A percentile compares a stretch with the other conserved stretches of the same genome.
Evolutionary conservation across 2,329 filamentous ascomycete genomes (phyloP).

Genomic region (Fusarium mangiferae): DNA sequence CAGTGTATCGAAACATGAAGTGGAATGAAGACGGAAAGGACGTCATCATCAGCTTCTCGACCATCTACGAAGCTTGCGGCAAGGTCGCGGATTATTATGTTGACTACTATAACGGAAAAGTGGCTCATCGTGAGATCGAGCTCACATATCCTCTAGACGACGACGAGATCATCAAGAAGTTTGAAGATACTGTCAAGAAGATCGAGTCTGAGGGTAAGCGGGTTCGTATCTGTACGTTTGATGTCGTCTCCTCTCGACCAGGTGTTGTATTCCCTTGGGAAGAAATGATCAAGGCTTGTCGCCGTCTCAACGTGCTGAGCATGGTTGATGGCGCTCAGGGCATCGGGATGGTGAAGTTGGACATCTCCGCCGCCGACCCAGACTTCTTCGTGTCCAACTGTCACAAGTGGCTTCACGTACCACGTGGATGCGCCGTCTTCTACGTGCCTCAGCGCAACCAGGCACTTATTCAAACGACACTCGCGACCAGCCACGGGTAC

Average conservation of each 20-base stretch:
- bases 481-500: conserved; percentile 87
- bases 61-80: conserved; percentile 81
- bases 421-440: conserved; percentile 82
- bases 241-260: conserved; percentile 82
- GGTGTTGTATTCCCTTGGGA: conserved; percentile 85
- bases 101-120: conserved; percentile 67
- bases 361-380: conserved; percentile 73
- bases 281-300: conserved; percentile 70
- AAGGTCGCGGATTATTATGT: conserved; percentile 76
- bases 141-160: conserved; percentile 78
- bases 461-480: conserved; percentile 74
- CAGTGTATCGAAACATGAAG: conserved; percentile 77
- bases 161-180: conserved; percentile 69
- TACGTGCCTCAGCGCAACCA: conserved; percentile 84
- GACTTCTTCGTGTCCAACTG: conserved; percentile 91
- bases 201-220: conserved; percentile 67
- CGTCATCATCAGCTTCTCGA: conserved; percentile 81
- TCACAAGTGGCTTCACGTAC: conserved; percentile 90
- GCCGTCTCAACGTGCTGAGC: conserved; percentile 73
- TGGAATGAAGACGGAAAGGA: conserved; percentile 78
- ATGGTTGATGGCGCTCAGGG: conserved; percentile 88
- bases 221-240: conserved; percentile 75
- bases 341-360: conserved; percentile 79
- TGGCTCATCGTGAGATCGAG: conserved; percentile 64
- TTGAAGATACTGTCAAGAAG: conserved; percentile 66